Evolutionary conservation across 148 eudicot species (phyloP), one percentile per base, ranked within the genome.

Genomic region (Spergularia marina): DNA sequence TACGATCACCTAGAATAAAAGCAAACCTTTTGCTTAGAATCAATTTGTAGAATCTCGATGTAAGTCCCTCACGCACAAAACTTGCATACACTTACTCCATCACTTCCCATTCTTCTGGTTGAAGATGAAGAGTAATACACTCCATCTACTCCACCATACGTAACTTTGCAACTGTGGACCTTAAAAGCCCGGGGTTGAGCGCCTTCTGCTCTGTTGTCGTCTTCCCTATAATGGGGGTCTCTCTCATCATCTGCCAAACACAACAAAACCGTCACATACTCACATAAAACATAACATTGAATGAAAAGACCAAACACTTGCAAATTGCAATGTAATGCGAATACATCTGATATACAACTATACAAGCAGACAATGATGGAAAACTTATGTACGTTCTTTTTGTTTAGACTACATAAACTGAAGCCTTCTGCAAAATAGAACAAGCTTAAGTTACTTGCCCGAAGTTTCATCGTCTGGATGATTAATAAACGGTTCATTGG

Each of bases 81-180:
- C 10, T 47, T 63, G 21, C 10, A 55, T 56, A 17, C 65, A 82
- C 85, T 79, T 82, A 93, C 98, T 18, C 97, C 98, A 77, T 91
- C 89, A 44, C 66, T 80, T 40, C 97, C 97, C 67, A 82, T 84
- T 72, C 83, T 84, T 75, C 87, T 82, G 15, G 90, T 78, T 30
- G 89, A 75, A 16, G 92, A 81, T 61, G 94, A 86, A 39, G 89
- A 81, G 81, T 86, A 93, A 77, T 89, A 93, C 17, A 89, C 77
- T 72, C 98, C 98, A 80, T 89, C 82, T 72, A 91, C 76, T 30
- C 98, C 98, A 71, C 98, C 98, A 84, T 89, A 91, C 3, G 91
- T 82, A 25, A 93, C 98, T 87, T 85, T 93, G 80, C 81, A 73
- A 21, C 71, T 79, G 60, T 78, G 81, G 75, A 77, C 85, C 83